phyloP scores from a whole-genome alignment of 768 basidiomycete genomes.

The Tulasnella calospora region DNA sequence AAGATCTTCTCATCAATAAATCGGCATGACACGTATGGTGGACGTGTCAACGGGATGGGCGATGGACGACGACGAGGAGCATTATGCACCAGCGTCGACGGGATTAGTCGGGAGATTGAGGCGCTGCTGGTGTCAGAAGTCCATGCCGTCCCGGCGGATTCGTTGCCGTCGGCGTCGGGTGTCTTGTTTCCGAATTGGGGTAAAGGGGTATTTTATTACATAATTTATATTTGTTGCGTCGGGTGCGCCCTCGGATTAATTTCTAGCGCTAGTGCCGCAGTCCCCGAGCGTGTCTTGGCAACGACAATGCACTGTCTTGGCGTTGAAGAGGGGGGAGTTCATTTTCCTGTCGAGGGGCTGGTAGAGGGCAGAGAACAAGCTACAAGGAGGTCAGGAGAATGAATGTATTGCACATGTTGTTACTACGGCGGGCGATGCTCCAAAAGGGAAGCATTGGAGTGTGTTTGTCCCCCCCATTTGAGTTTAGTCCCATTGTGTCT shows the following conservation, averaged over 20 bases:
- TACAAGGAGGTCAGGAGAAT: not conserved
- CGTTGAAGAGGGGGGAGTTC: not conserved
- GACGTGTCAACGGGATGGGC: not conserved
- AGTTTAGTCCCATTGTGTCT: not conserved
- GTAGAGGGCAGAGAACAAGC: not conserved
- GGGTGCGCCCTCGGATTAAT: not conserved
- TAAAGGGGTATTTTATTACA: not conserved
- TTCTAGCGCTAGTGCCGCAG: not conserved
- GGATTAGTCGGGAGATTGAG: not conserved
- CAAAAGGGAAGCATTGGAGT: slow-evolving; percentile 4
- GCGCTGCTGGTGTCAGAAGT: not conserved
- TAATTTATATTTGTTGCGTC: not conserved
- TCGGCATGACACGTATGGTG: not conserved
- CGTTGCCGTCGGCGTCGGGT: not conserved
- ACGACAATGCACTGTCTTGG: not conserved
- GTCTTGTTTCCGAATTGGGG: not conserved
- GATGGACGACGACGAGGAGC: not conserved
- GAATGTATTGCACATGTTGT: not conserved
- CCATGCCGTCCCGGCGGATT: not conserved
- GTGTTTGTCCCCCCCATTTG: not conserved
- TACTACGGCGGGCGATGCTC: not conserved
- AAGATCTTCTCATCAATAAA: not conserved
- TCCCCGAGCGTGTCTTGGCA: not conserved
- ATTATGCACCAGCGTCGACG: not conserved
- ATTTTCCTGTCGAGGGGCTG: not conserved